A percentile compares a stretch with the other conserved stretches of the same genome.
Conservation (phyloP, 2,329 filamentous ascomycete genomes). For the Davidsoniella australis region DNA sequence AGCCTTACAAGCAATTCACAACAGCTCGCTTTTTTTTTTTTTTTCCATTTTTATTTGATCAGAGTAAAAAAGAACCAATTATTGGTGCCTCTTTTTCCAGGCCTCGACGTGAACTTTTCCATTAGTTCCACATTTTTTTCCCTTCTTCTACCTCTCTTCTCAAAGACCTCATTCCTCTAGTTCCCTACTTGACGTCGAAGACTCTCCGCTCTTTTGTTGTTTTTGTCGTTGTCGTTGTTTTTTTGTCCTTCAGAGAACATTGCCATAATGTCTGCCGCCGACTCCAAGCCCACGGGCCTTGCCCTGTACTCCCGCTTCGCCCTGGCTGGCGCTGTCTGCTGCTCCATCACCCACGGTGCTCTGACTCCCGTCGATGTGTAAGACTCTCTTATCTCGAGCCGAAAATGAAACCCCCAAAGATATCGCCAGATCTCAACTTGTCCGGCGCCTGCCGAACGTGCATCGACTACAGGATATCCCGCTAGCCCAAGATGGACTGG, state of each 20-base stretch:
- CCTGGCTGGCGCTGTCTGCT: constrained; percentile 94
- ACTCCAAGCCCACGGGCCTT: constrained; percentile 31
- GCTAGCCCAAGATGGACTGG: too few relatives aligned
- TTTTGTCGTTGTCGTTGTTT: constrained; percentile 16
- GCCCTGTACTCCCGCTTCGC: constrained; percentile 89
- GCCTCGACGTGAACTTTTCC: constrained; percentile 4
- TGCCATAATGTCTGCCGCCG: constrained; percentile 27
- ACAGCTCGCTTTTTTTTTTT: too few relatives aligned
- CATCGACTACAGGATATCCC: too few relatives aligned
- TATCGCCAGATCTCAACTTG: background rate
- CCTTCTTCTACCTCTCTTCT: constrained; percentile 2
- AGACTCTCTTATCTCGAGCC: constrained; percentile 21
- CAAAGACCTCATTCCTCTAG: constrained; percentile 5
- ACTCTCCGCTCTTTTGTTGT: constrained; percentile 17
- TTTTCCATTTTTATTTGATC: too few relatives aligned
- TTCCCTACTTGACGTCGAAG: constrained; percentile 10
- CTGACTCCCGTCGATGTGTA: constrained; percentile 99
- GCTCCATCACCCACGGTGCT: constrained; percentile 90
- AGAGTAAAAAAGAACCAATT: background rate
- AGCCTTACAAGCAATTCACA: too few relatives aligned
- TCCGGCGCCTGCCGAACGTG: too few relatives aligned
- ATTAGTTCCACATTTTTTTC: background rate
- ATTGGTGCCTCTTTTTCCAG: constrained; percentile 8
- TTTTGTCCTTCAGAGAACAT: constrained; percentile 12
- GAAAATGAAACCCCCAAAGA: background rate